Percentiles rank a stretch among this genome's conserved stretches.
These are phyloP conservation scores for Trichoderma sp. DNA, from an alignment of 2,329 filamentous ascomycete species.

Conservation along the genomic window DNA sequence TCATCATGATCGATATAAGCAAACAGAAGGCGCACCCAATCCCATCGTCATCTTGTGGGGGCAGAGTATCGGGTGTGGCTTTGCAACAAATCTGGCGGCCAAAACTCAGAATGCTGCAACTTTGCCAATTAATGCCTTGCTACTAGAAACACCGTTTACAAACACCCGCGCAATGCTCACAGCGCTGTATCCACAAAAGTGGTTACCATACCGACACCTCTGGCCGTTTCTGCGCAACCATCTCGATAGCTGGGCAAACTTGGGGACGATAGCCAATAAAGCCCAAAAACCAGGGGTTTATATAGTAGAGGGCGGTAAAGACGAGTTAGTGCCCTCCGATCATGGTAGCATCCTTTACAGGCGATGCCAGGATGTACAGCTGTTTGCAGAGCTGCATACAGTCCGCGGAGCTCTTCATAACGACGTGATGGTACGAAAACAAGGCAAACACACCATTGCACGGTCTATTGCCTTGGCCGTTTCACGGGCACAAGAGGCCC, in stretches of 20 bases:
- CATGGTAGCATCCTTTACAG: conserved; percentile 51
- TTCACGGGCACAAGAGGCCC: conserved; percentile 15
- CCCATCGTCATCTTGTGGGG: conserved; percentile 67
- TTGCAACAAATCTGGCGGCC: conserved; percentile 63
- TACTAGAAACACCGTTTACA: conserved; percentile 77
- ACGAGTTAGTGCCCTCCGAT: conserved; percentile 58
- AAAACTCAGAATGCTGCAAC: conserved; percentile 39
- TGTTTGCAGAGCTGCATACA: conserved; percentile 48
- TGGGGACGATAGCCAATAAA: conserved; percentile 45
- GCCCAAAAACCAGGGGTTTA: conserved; percentile 43
- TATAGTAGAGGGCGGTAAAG: conserved; percentile 58
- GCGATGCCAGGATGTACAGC: conserved; percentile 50
- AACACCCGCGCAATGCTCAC: conserved; percentile 70
- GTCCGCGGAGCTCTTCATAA: conserved; percentile 58
- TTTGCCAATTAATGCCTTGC: conserved; percentile 50
- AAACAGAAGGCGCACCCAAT: conserved; percentile 28
- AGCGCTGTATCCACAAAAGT: conserved; percentile 74
- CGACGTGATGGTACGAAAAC: conserved; percentile 52
- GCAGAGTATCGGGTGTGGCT: conserved; percentile 73
- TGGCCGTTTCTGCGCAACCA: conserved; percentile 72
- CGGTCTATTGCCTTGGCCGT: conserved; percentile 42
- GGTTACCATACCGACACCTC: conserved; percentile 76
- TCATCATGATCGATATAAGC: conserved; percentile 34
- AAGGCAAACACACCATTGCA: conserved; percentile 49
- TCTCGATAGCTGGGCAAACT: conserved; percentile 56